Evolutionary conservation across 306 rosid genomes (phyloP).

Genomic region (Purshia tridentata): DNA sequence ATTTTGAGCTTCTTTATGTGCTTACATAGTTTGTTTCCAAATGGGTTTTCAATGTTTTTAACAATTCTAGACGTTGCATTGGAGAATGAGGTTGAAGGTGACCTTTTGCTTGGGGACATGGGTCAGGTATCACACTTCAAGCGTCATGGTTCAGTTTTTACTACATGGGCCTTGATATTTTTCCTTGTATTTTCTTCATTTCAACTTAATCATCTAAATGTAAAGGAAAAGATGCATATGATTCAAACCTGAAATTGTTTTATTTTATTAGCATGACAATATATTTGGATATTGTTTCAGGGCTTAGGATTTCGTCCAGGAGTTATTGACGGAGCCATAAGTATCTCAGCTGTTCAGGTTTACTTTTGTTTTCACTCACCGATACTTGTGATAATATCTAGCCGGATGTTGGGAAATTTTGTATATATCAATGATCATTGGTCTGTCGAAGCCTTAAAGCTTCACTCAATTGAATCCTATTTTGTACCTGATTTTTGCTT

Average conservation of each 20-base stretch:
- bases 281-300: conserved; percentile 40
- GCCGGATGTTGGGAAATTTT: neutral
- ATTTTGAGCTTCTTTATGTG: neutral
- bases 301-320: conserved; percentile 93
- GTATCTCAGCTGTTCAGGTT: conserved; percentile 97
- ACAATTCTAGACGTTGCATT: conserved; percentile 57
- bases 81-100: conserved; percentile 92
- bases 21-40: neutral
- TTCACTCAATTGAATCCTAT: neutral
- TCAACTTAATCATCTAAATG: neutral
- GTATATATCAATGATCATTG: neutral
- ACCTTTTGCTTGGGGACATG: conserved; percentile 89
- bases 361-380: conserved; percentile 9
- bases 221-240: neutral
- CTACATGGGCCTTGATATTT: neutral
- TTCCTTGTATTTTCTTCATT: neutral
- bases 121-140: conserved; percentile 62
- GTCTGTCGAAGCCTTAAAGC: neutral
- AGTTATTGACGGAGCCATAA: conserved; percentile 86
- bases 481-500: neutral
- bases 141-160: neutral
- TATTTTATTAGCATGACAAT: neutral
- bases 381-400: neutral
- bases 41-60: neutral
- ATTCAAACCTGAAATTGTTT: neutral